Conservation (phyloP, 345 rosid genomes). For the Ricinus communis region DNA sequence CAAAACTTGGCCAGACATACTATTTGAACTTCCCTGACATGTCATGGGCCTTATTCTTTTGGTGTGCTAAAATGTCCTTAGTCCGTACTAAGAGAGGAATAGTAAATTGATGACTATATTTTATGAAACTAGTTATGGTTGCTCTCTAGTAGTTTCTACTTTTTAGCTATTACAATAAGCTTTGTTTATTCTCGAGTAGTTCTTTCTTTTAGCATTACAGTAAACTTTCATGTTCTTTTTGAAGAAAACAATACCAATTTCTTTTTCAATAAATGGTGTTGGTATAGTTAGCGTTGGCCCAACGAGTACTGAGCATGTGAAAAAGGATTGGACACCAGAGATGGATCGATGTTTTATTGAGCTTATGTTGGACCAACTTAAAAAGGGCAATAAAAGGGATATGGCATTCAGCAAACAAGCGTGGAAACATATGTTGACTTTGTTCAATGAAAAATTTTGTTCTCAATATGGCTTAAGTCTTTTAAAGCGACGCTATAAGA, state of each 20-base stretch:
- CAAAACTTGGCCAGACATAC: background rate
- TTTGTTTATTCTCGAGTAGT: background rate
- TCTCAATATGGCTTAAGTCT: slow-evolving; percentile 28
- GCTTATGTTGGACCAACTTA: slow-evolving; percentile 46
- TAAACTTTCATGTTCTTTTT: slow-evolving; percentile 1
- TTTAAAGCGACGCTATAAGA: slow-evolving; percentile 36
- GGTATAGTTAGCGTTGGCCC: slow-evolving; percentile 27
- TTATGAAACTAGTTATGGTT: background rate
- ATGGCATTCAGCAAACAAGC: slow-evolving; percentile 37
- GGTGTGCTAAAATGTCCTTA: background rate
- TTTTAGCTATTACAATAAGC: background rate
- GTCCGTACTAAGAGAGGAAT: background rate
- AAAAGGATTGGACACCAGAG: slow-evolving; percentile 35
- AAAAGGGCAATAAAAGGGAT: slow-evolving; percentile 32
- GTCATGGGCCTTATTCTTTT: background rate
- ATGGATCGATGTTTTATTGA: slow-evolving; percentile 47
- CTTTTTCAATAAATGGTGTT: slow-evolving; percentile 19
- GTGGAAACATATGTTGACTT: slow-evolving; percentile 46
- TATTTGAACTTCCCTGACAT: background rate
- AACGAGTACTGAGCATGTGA: slow-evolving; percentile 27
- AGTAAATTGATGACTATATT: background rate
- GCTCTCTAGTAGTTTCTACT: background rate
- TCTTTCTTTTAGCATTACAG: background rate
- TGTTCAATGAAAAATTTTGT: slow-evolving; percentile 42
- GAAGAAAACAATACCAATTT: slow-evolving; percentile 7